Evolutionary conservation across 2,329 filamentous ascomycete species (phyloP).

Genomic region (Botrytis fabae): DNA sequence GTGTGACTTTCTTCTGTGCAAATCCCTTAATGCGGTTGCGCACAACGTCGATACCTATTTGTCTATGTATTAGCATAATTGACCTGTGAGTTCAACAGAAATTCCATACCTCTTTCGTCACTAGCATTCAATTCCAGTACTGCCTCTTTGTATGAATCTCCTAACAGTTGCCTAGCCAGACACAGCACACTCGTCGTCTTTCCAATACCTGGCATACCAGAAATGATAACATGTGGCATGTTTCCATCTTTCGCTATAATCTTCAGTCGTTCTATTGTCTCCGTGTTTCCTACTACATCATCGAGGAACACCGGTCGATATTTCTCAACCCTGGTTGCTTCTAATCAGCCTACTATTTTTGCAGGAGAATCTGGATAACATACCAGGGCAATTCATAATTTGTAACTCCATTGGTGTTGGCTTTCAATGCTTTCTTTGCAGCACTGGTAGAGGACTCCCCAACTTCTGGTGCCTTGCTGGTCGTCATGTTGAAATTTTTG

Average conservation of each 20-base stretch:
- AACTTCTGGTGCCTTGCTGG: constrained; percentile 41
- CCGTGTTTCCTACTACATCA: constrained; percentile 95
- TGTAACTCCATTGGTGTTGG: constrained; percentile 51
- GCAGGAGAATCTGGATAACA: constrained; percentile 6
- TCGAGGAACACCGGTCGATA: constrained; percentile 93
- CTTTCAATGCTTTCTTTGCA: constrained; percentile 55
- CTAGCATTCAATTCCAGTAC: constrained; percentile 95
- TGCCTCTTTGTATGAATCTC: constrained; percentile 94
- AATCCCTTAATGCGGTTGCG: constrained; percentile 97
- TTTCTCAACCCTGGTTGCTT: constrained; percentile 81
- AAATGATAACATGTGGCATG: constrained; percentile 99
- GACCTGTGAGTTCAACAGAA: background rate
- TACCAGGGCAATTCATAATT: constrained; percentile 82
- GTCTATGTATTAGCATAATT: constrained; percentile 13
- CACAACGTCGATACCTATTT: constrained; percentile 86
- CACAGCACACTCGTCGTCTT: constrained; percentile 97
- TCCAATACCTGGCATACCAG: constrained; percentile 98
- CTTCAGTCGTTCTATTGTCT: constrained; percentile 95
- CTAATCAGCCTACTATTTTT: background rate
- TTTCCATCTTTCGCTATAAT: constrained; percentile 99
- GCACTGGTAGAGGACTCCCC: constrained; percentile 62
- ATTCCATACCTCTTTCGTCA: constrained; percentile 77
- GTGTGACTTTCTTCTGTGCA: constrained; percentile 96
- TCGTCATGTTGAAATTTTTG: constrained; percentile 29
- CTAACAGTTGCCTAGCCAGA: constrained; percentile 85